Percentiles rank a stretch among this genome's conserved stretches.
These are phyloP conservation scores for Sequoiadendron giganteum DNA, from an alignment of 75 land plant genomes.

Conservation along the genomic window DNA sequence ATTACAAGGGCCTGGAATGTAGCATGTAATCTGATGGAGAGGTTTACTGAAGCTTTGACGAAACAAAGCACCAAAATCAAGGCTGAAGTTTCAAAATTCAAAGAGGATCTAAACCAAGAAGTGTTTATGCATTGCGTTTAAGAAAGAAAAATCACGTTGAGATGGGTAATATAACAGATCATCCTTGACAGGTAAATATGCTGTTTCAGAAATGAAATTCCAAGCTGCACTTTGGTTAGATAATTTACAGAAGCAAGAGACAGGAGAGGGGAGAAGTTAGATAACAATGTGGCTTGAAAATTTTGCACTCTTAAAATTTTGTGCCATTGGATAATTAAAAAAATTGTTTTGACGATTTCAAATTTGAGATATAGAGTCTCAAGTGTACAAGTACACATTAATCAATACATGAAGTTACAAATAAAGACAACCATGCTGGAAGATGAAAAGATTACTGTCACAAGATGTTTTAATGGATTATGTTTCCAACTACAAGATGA, in stretches of 20 bases:
- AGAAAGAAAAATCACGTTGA: background rate
- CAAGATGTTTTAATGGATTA: background rate
- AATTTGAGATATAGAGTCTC: background rate
- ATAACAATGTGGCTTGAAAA: background rate
- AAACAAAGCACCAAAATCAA: too few relatives aligned
- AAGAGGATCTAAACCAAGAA: too few relatives aligned
- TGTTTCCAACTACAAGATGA: too few relatives aligned
- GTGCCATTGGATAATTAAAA: background rate
- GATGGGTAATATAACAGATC: background rate
- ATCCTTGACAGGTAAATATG: background rate
- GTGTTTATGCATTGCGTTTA: too few relatives aligned
- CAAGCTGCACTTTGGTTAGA: background rate
- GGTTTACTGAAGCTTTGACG: too few relatives aligned
- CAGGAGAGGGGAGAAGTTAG: background rate
- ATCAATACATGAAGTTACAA: too few relatives aligned
- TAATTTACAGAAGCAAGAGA: background rate
- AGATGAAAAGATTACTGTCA: background rate
- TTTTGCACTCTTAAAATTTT: background rate
- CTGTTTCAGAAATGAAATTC: background rate
- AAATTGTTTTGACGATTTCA: background rate
- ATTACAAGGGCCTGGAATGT: too few relatives aligned
- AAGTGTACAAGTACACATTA: too few relatives aligned
- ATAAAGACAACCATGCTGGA: too few relatives aligned
- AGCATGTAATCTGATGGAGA: too few relatives aligned
- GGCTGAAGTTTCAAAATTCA: too few relatives aligned